Percentiles rank a stretch among this genome's conserved stretches.
These are phyloP conservation scores for Fusarium graminum DNA, from an alignment of 2,329 filamentous ascomycete genomes.

Conservation along the genomic window DNA sequence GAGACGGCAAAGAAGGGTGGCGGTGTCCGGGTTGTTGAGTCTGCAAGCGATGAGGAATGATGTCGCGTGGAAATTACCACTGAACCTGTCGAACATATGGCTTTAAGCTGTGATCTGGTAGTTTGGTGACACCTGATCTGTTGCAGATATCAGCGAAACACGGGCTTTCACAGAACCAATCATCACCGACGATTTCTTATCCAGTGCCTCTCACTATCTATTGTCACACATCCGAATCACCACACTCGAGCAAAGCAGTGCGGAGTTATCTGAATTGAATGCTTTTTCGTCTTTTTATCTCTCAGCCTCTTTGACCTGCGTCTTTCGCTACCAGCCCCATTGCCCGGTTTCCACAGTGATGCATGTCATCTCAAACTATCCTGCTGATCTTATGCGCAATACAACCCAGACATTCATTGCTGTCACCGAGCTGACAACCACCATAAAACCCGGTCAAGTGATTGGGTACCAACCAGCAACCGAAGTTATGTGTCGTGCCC, in stretches of 20 bases:
- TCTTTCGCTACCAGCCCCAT: not conserved
- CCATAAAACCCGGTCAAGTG: conserved; percentile 26
- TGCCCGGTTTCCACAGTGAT: not conserved
- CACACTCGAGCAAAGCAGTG: conserved; percentile 11
- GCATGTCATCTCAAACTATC: not conserved
- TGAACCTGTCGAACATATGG: not conserved
- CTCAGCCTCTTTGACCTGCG: not conserved
- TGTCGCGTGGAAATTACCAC: not conserved
- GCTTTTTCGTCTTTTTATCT: not conserved
- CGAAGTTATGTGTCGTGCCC: conserved; percentile 13
- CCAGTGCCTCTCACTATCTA: conserved; percentile 19
- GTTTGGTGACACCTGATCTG: not conserved
- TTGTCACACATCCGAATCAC: conserved; percentile 1
- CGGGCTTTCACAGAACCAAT: conserved; percentile 3
- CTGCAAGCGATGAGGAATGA: conserved; percentile 53
- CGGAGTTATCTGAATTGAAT: conserved; percentile 41
- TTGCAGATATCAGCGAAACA: not conserved
- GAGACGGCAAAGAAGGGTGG: conserved; percentile 59
- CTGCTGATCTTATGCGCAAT: conserved; percentile 14
- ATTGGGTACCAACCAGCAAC: conserved; percentile 19
- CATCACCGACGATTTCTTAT: conserved; percentile 1
- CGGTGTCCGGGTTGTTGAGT: conserved; percentile 60
- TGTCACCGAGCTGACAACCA: conserved; percentile 12
- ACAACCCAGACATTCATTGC: conserved; percentile 25
- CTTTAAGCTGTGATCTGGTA: not conserved